Percentiles rank a stretch among this genome's conserved stretches.
These are phyloP conservation scores for Nakaseomyces kungkrabaensis DNA, from an alignment of 1,139 yeast genomes.

Conservation along the genomic window DNA sequence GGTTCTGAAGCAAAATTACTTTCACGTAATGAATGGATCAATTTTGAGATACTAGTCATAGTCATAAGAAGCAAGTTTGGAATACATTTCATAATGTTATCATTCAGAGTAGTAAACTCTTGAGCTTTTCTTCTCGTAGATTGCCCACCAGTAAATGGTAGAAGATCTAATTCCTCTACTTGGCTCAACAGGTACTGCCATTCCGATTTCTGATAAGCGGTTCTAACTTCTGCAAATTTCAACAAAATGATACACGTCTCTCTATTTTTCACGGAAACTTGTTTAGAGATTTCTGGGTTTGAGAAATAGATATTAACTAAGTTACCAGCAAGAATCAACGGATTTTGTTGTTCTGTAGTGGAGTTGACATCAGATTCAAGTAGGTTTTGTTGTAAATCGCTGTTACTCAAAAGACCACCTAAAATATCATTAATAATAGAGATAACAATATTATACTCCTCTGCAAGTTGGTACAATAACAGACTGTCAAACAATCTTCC, in stretches of 20 bases:
- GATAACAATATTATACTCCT: conserved; percentile 82
- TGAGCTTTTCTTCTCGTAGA: conserved; percentile 46
- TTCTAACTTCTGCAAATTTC: conserved; percentile 59
- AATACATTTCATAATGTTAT: conserved; percentile 64
- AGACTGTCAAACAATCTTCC: conserved; percentile 85
- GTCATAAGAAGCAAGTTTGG: conserved; percentile 73
- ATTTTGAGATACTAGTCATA: conserved; percentile 66
- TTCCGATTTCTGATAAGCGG: conserved; percentile 45
- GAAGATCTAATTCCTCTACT: conserved; percentile 50
- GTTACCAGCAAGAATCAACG: conserved; percentile 48
- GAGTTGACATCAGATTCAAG: conserved; percentile 22
- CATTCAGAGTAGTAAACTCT: conserved; percentile 53
- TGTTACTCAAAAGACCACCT: conserved; percentile 68
- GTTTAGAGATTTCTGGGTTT: conserved; percentile 38
- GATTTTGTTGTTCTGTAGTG: conserved; percentile 31
- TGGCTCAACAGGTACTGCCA: conserved; percentile 52
- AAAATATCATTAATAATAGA: conserved; percentile 63
- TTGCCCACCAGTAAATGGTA: conserved; percentile 46
- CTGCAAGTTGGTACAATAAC: conserved; percentile 75
- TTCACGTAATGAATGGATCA: conserved; percentile 41
- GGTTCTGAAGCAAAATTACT: conserved; percentile 35
- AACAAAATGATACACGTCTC: conserved; percentile 59
- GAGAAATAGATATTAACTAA: conserved; percentile 41
- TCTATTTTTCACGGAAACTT: conserved; percentile 41
- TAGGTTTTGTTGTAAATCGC: conserved; percentile 62